Evolutionary conservation across 2,329 filamentous ascomycete species (phyloP).

Genomic region (Xylariaceae sp.): DNA sequence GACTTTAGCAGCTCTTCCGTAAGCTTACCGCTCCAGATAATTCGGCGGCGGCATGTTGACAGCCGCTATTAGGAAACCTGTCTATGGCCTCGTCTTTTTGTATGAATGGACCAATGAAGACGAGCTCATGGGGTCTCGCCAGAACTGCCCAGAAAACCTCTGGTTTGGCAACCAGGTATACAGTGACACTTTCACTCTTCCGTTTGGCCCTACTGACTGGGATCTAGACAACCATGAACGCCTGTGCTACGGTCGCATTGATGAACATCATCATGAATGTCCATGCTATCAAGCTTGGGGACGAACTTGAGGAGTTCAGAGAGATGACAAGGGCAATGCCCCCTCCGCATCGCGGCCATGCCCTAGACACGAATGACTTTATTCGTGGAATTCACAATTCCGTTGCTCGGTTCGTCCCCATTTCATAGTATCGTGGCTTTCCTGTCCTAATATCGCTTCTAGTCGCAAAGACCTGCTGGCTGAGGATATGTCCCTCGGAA

Average conservation of each 20-base stretch:
- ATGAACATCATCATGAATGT: slow-evolving; percentile 92
- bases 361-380: slow-evolving; percentile 66
- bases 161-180: slow-evolving; percentile 92
- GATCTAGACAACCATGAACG: slow-evolving; percentile 67
- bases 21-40: slow-evolving; percentile 28
- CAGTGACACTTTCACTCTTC: background rate
- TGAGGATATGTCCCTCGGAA: slow-evolving; percentile 60
- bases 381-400: slow-evolving; percentile 83
- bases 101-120: slow-evolving; percentile 62
- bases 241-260: slow-evolving; percentile 87
- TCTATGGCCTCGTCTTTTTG: slow-evolving; percentile 84
- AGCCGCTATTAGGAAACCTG: slow-evolving; percentile 51
- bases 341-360: slow-evolving; percentile 68
- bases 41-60: background rate
- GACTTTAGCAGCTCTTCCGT: slow-evolving; percentile 59
- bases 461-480: slow-evolving; percentile 72
- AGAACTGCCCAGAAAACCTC: slow-evolving; percentile 55
- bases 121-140: slow-evolving; percentile 44
- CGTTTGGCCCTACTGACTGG: background rate
- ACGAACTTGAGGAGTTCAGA: slow-evolving; percentile 67
- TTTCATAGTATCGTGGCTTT: background rate
- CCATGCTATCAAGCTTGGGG: slow-evolving; percentile 58
- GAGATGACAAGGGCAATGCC: slow-evolving; percentile 61
- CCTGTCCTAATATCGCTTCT: slow-evolving; percentile 4
- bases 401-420: slow-evolving; percentile 58